Evolutionary conservation across 805 yeast genomes (phyloP), one percentile per base, ranked within the genome.

Genomic region (Candida xyloterini): DNA sequence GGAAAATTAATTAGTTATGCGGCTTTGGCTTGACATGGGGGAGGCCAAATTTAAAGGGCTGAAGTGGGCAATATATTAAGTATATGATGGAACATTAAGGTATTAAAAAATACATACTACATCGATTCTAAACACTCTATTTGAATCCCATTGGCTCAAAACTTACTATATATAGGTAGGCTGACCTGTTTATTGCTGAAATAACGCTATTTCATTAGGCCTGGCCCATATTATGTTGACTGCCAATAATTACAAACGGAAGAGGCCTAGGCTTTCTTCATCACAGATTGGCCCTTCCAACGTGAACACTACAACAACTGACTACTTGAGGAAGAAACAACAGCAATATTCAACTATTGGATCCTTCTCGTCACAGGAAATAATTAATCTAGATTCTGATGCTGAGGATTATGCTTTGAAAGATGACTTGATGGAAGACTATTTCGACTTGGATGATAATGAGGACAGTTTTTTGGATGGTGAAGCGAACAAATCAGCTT

Each of bases 341-440:
- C 51, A 49, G 36, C 51, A 51, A 36, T 43, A 44, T 15, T 38
- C 43, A 25, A 42, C 47, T 1, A 36, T 26, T 14, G 10, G 38
- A 11, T 16, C 42, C 1, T 35, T 29, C 26, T 27, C 34, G 23
- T 30, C 34, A 34, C 35, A 48, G 28, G 66, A 66, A 43, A 56
- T 68, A 3, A 60, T 68, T 24, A 57, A 64, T 27, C 45, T 69
- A 32, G 73, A 67, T 37, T 69, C 74, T 0, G 74, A 69, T 33
- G 66, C 67, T 18, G 71, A 67, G 13, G 60, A 61, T 18, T 62
- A 63, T 37, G 48, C 51, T 22, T 59, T 59, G 34, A 53, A 51
- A 27, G 52, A 42, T 7, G 38, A 34, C 23, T 7, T 33, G 15
- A 26, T 30, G 13, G 37, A 39, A 27, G 40, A 42, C 14, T 34